Evolutionary conservation across 106 monocot genomes (phyloP).

Genomic region (Alisma plantagoaquatica): DNA sequence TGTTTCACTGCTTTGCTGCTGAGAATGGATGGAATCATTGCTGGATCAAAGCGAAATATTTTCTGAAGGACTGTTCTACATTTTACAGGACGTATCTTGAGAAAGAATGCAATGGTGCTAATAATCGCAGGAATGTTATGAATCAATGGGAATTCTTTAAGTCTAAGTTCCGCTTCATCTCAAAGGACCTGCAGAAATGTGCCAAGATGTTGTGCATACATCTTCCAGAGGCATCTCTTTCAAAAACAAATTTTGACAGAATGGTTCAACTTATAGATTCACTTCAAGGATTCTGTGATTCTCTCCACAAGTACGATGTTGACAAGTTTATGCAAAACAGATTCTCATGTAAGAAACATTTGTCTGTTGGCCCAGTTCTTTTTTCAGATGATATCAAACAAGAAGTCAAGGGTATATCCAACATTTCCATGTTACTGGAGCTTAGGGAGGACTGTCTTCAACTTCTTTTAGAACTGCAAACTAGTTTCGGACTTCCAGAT

Average conservation of each 20-base stretch:
- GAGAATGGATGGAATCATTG: constrained; percentile 14
- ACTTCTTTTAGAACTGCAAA: not conserved
- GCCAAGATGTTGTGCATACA: not conserved
- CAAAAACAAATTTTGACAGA: constrained; percentile 5
- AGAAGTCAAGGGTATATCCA: not conserved
- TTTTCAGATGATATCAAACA: constrained; percentile 7
- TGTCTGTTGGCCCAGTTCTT: not conserved
- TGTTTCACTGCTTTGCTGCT: constrained; percentile 8
- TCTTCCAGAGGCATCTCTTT: constrained; percentile 14
- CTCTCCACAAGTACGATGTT: constrained; percentile 8
- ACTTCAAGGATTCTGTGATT: too few species aligned
- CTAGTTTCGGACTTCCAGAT: not conserved
- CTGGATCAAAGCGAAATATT: not conserved
- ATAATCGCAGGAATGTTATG: not conserved
- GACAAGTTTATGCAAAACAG: constrained; percentile 13
- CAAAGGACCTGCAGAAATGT: not conserved
- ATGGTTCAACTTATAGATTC: not conserved
- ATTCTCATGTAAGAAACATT: not conserved
- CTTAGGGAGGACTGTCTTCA: not conserved
- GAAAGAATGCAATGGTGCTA: not conserved
- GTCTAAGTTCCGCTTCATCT: not conserved
- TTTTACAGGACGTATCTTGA: constrained; percentile 13
- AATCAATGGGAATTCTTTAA: not conserved
- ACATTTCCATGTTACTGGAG: not conserved
- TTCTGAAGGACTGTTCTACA: constrained; percentile 19